These are phyloP conservation scores for Cutaneotrichosporon spelunceum DNA, from an alignment of 1,284 basidiomycete genomes.

Conservation along the genomic window DNA sequence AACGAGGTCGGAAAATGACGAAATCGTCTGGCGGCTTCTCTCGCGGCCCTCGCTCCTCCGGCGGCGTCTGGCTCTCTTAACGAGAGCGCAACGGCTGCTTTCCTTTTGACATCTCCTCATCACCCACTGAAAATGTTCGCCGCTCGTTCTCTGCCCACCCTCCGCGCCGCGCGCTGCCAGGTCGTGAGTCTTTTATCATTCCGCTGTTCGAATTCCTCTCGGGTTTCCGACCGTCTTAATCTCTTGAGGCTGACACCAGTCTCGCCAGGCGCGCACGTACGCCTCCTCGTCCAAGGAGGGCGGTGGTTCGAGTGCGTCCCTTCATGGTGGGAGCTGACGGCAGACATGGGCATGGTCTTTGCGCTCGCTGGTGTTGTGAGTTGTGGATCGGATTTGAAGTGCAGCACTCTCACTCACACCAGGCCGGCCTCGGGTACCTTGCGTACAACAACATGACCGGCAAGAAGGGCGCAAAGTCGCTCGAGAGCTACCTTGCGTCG, in stretches of 20 bases:
- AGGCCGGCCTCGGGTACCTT: conserved; percentile 41
- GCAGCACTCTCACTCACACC: neutral
- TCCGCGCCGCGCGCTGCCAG: conserved; percentile 20
- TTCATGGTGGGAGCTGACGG: neutral
- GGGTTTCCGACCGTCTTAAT: neutral
- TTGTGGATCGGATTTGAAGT: neutral
- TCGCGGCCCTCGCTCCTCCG: too few relatives aligned
- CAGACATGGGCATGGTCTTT: conserved; percentile 39
- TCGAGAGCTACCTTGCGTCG: conserved; percentile 3
- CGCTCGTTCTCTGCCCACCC: conserved; percentile 16
- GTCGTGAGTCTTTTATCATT: conserved; percentile 7
- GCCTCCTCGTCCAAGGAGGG: conserved; percentile 11
- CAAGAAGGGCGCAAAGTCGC: conserved; percentile 10
- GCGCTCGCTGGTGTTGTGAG: conserved; percentile 40
- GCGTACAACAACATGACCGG: conserved; percentile 39
- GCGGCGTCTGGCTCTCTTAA: too few relatives aligned
- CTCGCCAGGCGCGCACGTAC: conserved; percentile 13
- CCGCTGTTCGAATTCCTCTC: neutral
- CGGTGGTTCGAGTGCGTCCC: conserved; percentile 21
- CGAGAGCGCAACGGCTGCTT: too few relatives aligned
- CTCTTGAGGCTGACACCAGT: conserved; percentile 5
- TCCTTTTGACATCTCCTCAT: neutral
- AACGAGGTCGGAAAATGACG: neutral
- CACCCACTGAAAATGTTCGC: conserved; percentile 16
- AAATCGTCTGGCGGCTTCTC: neutral